These are phyloP conservation scores for Adansonia rubrostipa DNA, from an alignment of 441 rosid species.

Conservation along the genomic window DNA sequence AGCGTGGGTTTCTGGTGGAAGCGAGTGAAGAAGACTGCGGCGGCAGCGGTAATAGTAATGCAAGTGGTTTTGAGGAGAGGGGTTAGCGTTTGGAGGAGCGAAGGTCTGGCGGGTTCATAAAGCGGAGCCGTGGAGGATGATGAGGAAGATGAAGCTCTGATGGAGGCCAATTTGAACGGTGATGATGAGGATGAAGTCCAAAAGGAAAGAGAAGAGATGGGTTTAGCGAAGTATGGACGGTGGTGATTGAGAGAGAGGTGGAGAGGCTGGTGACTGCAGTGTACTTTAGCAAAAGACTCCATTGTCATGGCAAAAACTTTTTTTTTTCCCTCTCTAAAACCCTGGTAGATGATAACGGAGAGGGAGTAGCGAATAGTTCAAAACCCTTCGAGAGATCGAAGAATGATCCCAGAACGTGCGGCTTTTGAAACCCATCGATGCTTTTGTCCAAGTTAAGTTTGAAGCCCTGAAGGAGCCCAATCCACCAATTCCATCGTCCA, in stretches of 20 bases:
- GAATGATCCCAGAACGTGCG: background rate
- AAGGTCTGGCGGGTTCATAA: constrained; percentile 33
- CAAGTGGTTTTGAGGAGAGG: constrained; percentile 52
- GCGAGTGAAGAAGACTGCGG: constrained; percentile 64
- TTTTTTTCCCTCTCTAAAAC: background rate
- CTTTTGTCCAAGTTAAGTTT: background rate
- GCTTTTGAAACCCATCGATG: background rate
- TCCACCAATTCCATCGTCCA: background rate
- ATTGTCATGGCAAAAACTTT: constrained; percentile 31
- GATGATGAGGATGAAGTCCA: constrained; percentile 31
- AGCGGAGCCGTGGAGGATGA: background rate
- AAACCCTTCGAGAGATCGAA: background rate
- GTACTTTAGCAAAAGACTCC: constrained; percentile 60
- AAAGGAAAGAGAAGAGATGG: constrained; percentile 35
- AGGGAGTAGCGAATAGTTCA: background rate
- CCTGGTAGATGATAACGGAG: background rate
- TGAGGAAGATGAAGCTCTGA: constrained; percentile 48
- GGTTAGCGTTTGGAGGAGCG: constrained; percentile 32
- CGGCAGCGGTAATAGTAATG: constrained; percentile 61
- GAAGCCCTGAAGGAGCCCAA: background rate
- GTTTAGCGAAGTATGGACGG: constrained; percentile 41
- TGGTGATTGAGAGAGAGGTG: constrained; percentile 40
- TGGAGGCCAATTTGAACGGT: constrained; percentile 36
- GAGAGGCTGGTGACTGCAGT: constrained; percentile 41
- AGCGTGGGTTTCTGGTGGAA: constrained; percentile 52